Evolutionary conservation across 306 rosid species (phyloP).

Genomic region (Cotoneaster glaucophyllus): DNA sequence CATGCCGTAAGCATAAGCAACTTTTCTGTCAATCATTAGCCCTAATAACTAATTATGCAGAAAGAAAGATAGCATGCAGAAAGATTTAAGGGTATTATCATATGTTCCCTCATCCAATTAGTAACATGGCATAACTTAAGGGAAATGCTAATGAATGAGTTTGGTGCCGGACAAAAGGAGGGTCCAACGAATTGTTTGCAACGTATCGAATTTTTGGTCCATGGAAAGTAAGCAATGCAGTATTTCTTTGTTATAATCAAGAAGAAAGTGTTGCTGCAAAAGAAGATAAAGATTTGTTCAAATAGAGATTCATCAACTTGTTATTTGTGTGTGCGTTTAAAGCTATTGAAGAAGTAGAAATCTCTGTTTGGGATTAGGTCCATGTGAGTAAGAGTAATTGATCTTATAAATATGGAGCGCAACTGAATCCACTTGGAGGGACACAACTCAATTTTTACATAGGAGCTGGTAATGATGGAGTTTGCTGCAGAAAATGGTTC

Average conservation of each 20-base stretch:
- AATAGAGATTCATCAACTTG: no score
- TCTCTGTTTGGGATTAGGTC: no score
- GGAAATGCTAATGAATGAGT: neutral
- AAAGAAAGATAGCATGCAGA: neutral
- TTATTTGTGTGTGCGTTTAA: no score
- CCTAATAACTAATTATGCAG: no score
- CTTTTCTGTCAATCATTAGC: no score
- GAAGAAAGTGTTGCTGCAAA: neutral
- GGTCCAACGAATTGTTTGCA: neutral
- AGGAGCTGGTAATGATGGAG: no score
- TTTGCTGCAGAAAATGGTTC: neutral
- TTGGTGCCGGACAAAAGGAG: neutral
- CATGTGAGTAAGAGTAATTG: no score
- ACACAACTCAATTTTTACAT: no score
- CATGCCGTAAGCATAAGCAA: neutral
- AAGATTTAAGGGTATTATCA: neutral
- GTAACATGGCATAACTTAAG: conserved; percentile 2
- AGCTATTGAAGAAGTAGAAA: no score
- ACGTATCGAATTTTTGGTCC: neutral
- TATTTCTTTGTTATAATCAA: neutral
- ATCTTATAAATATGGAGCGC: no score
- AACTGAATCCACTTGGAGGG: no score
- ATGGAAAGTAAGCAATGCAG: neutral
- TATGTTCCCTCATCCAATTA: neutral
- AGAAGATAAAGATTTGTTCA: no score